Conservation (phyloP, 495 filamentous ascomycete genomes). For the Astrocystis sublimbata region DNA sequence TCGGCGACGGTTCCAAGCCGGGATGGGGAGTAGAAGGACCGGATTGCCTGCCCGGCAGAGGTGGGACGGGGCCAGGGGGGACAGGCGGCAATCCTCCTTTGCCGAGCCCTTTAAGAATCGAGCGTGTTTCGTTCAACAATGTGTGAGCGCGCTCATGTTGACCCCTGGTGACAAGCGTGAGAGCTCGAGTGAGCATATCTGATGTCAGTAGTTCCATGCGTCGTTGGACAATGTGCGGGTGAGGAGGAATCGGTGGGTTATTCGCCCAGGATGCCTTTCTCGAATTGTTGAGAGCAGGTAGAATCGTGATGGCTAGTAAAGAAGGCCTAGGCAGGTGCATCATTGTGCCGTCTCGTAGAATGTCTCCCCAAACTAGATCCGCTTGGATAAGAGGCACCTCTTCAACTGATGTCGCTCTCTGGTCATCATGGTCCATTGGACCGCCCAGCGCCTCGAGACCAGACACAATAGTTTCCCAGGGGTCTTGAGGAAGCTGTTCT, state of each 20-base stretch:
- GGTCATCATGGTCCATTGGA: conserved; percentile 82
- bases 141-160: conserved; percentile 94
- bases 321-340: conserved; percentile 87
- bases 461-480: conserved; percentile 96
- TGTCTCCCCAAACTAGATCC: conserved; percentile 90
- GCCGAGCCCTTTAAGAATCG: conserved; percentile 92
- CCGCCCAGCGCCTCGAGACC: conserved; percentile 95
- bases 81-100: conserved; percentile 96
- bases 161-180: conserved; percentile 86
- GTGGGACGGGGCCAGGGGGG: conserved; percentile 54
- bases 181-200: conserved; percentile 92
- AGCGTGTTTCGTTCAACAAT: conserved; percentile 86
- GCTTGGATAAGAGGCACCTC: conserved; percentile 96
- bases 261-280: conserved; percentile 63
- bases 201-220: conserved; percentile 98
- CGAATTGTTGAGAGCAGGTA: conserved; percentile 67
- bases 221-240: conserved; percentile 92
- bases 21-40: conserved; percentile 51
- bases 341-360: conserved; percentile 85
- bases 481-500: conserved; percentile 85
- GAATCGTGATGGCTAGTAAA: conserved; percentile 96
- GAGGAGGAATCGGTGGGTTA: conserved; percentile 89
- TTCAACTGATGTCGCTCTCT: conserved; percentile 81
- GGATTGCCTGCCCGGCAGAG: conserved; percentile 41
- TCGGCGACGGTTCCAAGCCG: conserved; percentile 46